Evolutionary conservation across 495 filamentous ascomycete genomes (phyloP).

Genomic region (Penicillium nucicola): DNA sequence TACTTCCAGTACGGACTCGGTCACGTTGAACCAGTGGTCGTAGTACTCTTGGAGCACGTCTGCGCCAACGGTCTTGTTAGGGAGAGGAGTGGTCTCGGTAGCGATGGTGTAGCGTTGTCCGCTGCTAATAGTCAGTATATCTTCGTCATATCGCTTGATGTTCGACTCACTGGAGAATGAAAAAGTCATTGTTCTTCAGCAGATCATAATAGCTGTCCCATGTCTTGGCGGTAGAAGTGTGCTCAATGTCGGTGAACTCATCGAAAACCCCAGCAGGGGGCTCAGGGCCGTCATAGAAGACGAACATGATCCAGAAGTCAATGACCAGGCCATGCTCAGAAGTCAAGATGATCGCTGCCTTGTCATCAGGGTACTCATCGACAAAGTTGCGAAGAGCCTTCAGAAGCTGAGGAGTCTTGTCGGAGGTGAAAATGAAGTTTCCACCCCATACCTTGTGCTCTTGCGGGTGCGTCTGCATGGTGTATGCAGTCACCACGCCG

Average conservation of each 20-base stretch:
- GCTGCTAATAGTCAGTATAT: slow-evolving; percentile 16
- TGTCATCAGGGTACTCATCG: slow-evolving; percentile 48
- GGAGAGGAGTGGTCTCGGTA: slow-evolving; percentile 56
- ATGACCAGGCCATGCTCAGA: slow-evolving; percentile 47
- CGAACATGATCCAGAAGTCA: slow-evolving; percentile 57
- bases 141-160: neutral
- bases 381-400: slow-evolving; percentile 51
- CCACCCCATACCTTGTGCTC: slow-evolving; percentile 49
- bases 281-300: slow-evolving; percentile 60
- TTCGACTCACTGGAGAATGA: slow-evolving; percentile 33
- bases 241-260: slow-evolving; percentile 50
- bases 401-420: slow-evolving; percentile 41
- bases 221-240: slow-evolving; percentile 46
- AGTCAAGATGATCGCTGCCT: slow-evolving; percentile 53
- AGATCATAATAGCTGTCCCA: slow-evolving; percentile 52
- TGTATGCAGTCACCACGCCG: slow-evolving; percentile 58
- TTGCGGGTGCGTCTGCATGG: slow-evolving; percentile 43
- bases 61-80: slow-evolving; percentile 34
- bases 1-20: slow-evolving; percentile 38
- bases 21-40: slow-evolving; percentile 50
- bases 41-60: slow-evolving; percentile 46
- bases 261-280: slow-evolving; percentile 54
- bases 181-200: slow-evolving; percentile 37
- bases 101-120: slow-evolving; percentile 53
- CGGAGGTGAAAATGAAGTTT: slow-evolving; percentile 45